phyloP scores from a whole-genome alignment of 2,329 filamentous ascomycete species.

The Lecanoromycetidae sp. region DNA sequence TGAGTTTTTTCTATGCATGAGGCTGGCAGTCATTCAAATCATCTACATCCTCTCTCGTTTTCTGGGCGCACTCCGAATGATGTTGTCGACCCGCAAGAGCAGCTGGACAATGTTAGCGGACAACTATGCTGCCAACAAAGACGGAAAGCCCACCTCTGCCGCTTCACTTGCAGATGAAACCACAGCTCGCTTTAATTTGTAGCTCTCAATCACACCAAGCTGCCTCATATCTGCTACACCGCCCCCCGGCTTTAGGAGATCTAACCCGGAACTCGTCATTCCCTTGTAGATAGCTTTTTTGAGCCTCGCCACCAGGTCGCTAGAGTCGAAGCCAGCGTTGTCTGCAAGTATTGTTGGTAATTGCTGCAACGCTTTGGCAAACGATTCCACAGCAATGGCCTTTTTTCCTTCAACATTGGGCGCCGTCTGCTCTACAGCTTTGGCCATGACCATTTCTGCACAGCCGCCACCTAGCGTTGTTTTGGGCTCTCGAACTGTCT shows the following conservation, averaged over 20 bases:
- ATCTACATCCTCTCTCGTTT: conserved; percentile 60
- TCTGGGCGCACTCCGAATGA: conserved; percentile 85
- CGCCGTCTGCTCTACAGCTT: conserved; percentile 86
- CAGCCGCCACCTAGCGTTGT: conserved; percentile 92
- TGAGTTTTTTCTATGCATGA: no score
- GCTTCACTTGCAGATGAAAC: conserved; percentile 93
- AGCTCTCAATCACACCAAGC: conserved; percentile 88
- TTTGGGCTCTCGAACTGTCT: conserved; percentile 88
- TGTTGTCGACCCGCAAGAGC: conserved; percentile 91
- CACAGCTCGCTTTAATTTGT: conserved; percentile 97
- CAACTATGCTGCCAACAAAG: neutral
- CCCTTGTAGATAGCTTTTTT: conserved; percentile 92
- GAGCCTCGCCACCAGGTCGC: conserved; percentile 80
- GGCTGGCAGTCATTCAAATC: neutral
- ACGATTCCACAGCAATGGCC: conserved; percentile 81
- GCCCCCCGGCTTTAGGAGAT: conserved; percentile 77
- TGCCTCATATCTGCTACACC: conserved; percentile 94
- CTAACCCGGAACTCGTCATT: conserved; percentile 80
- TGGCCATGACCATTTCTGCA: conserved; percentile 98
- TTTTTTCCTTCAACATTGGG: conserved; percentile 95
- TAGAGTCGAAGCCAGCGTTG: conserved; percentile 92
- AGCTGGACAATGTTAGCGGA: conserved; percentile 26
- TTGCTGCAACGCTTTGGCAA: conserved; percentile 79
- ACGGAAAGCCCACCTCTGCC: conserved; percentile 61
- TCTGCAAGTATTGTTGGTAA: conserved; percentile 93